phyloP scores from a whole-genome alignment of 441 rosid genomes.

The Theobroma grandiflorum region DNA sequence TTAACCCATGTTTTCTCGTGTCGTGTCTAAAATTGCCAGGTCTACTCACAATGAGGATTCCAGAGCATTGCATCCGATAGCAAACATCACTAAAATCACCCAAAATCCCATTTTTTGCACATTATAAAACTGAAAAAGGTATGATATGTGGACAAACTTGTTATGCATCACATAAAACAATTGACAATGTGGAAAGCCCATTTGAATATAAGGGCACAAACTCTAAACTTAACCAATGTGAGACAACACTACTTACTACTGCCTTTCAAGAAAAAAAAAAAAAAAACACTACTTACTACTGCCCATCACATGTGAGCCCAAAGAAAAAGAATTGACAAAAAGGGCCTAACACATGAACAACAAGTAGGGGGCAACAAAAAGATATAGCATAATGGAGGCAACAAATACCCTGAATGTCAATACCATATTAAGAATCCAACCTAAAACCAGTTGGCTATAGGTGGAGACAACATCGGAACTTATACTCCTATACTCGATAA shows the following conservation, averaged over 20 bases:
- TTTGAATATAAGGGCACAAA: background rate
- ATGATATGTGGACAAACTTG: background rate
- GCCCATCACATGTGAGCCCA: background rate
- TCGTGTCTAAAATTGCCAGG: too few relatives aligned
- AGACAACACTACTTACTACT: background rate
- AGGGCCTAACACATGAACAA: background rate
- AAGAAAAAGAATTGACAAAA: background rate
- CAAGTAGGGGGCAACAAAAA: background rate
- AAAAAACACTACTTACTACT: background rate
- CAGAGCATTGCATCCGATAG: background rate
- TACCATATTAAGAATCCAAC: constrained; percentile 2
- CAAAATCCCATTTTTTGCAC: background rate
- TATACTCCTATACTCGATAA: background rate
- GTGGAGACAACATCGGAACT: background rate
- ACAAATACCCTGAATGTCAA: background rate
- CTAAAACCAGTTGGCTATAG: background rate
- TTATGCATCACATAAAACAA: constrained; percentile 10
- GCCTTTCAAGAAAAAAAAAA: too few relatives aligned
- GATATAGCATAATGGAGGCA: background rate
- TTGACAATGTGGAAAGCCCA: background rate
- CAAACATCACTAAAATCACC: background rate
- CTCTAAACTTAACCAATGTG: background rate
- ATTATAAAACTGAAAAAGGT: constrained; percentile 1
- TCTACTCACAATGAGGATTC: background rate
- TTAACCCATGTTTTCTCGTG: too few relatives aligned